Conservation (phyloP, 805 yeast genomes). For the Zygoascus biomembranicola region DNA sequence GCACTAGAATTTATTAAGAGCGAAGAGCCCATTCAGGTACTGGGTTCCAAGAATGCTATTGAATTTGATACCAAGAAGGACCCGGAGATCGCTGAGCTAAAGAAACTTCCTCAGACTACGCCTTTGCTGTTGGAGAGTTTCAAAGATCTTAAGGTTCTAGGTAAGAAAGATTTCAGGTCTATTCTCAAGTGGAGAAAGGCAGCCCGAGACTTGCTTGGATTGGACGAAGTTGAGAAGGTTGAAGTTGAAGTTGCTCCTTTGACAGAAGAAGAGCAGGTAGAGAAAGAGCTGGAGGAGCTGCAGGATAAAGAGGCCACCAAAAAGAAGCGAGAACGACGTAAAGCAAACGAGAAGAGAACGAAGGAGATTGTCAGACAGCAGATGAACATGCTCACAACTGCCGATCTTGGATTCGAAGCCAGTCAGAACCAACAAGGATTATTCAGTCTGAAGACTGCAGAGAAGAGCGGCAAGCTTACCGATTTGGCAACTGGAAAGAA, state of each 20-base stretch:
- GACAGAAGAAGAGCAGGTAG: slow-evolving; percentile 85
- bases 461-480: slow-evolving; percentile 73
- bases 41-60: slow-evolving; percentile 67
- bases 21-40: slow-evolving; percentile 73
- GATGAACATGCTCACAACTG: slow-evolving; percentile 91
- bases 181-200: slow-evolving; percentile 83
- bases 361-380: slow-evolving; percentile 87
- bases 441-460: slow-evolving; percentile 78
- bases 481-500: slow-evolving; percentile 67
- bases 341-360: slow-evolving; percentile 72
- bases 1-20: slow-evolving; percentile 73
- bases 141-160: slow-evolving; percentile 87
- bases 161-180: slow-evolving; percentile 84
- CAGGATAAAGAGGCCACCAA: slow-evolving; percentile 62
- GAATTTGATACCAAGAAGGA: slow-evolving; percentile 53
- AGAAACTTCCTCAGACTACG: slow-evolving; percentile 68
- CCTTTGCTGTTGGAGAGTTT: slow-evolving; percentile 73
- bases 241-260: slow-evolving; percentile 60
- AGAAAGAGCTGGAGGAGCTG: slow-evolving; percentile 69
- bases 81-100: slow-evolving; percentile 64
- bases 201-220: slow-evolving; percentile 68
- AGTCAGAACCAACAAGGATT: slow-evolving; percentile 60
- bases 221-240: slow-evolving; percentile 49
- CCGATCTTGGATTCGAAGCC: slow-evolving; percentile 90
- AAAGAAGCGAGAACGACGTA: slow-evolving; percentile 73